Evolutionary conservation across 1,284 basidiomycete genomes (phyloP).

Genomic region (Cryptococcus floricola): DNA sequence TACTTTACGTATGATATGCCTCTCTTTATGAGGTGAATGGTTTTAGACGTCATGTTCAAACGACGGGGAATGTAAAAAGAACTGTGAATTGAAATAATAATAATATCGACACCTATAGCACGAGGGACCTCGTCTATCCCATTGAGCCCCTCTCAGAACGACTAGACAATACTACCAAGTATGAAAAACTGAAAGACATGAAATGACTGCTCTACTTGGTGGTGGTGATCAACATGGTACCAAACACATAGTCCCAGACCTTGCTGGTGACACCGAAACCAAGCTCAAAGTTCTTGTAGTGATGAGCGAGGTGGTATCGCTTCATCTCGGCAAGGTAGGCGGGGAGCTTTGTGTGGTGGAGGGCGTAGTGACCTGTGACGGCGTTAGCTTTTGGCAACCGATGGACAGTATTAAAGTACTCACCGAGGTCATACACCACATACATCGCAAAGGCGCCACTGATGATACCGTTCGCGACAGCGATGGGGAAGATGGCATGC

Average conservation of each 20-base stretch:
- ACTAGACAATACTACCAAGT: too few relatives aligned
- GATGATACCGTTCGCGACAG: slow-evolving; percentile 90
- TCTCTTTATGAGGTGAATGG: too few relatives aligned
- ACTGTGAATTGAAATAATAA: too few relatives aligned
- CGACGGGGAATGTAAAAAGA: too few relatives aligned
- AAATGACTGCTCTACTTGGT: slow-evolving; percentile 21
- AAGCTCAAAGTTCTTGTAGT: slow-evolving; percentile 95
- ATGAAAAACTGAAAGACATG: too few relatives aligned
- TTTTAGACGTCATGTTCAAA: too few relatives aligned
- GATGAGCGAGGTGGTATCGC: slow-evolving; percentile 95
- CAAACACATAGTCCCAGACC: slow-evolving; percentile 92
- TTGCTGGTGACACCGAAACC: slow-evolving; percentile 97
- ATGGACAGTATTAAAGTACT: neutral
- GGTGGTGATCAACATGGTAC: slow-evolving; percentile 65
- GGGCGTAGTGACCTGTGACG: slow-evolving; percentile 63
- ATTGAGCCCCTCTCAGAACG: too few relatives aligned
- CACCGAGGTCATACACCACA: slow-evolving; percentile 83
- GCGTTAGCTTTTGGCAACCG: neutral
- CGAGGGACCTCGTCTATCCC: too few relatives aligned
- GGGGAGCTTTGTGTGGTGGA: slow-evolving; percentile 87
- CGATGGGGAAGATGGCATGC: slow-evolving; percentile 73
- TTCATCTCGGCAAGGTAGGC: slow-evolving; percentile 87
- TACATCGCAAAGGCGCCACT: slow-evolving; percentile 88
- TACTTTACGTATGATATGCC: too few relatives aligned
- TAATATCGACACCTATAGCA: too few relatives aligned